Base-by-base conservation (phyloP, 352 stramenopile genomes). In the Hyaloperonospora arabidopsidis region DNA sequence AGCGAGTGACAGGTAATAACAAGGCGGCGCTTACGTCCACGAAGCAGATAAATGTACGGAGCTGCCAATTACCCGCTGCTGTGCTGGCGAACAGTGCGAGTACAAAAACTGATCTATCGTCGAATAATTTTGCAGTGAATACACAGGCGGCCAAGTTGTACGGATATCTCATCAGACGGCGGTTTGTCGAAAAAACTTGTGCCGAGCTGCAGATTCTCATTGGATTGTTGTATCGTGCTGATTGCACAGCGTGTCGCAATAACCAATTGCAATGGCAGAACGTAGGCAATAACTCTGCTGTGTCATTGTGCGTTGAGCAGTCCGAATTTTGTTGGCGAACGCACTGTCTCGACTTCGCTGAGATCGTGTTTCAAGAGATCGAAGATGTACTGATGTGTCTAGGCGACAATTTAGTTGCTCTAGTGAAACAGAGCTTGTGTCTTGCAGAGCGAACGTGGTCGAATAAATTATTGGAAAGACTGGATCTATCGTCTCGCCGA, bases 311-410 rank as follows among this genome's bases (percentile, higher is more conserved):
- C 39, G 41, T 38, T 3, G 15, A 29, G 6, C 10, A 34, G 5
- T 78, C 66, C 10, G 75, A 83, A 45, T 83, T 85, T 32, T 85
- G 74, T 50, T 68, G 52, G 60, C 62, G 63, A n/a, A 40, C 45
- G 1, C 51, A 70, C 32, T 79, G 61, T 34, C 52, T 72, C 14
- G 48, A 40, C 12, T 86, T 86, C 48, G 70, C 72, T 1, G 61
- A 63, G 21, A 28, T 68, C 6, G 72, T 70, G 17, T 68, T 77
- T 28, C 48, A 72, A 10, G 59, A 65, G 4, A 58, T 76, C 13
- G 72, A 83, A 53, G 8, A 41, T 1, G 45, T 76, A n/a, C 15
- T 83, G 1, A 23, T 28, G 1, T 45, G 69, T n/a, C 45, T 86
- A 0, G 67, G 62, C 0, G 40, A 45, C 0, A 61, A 79, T 11